Conservation (phyloP, 768 basidiomycete genomes). For the Mycena galopus region DNA sequence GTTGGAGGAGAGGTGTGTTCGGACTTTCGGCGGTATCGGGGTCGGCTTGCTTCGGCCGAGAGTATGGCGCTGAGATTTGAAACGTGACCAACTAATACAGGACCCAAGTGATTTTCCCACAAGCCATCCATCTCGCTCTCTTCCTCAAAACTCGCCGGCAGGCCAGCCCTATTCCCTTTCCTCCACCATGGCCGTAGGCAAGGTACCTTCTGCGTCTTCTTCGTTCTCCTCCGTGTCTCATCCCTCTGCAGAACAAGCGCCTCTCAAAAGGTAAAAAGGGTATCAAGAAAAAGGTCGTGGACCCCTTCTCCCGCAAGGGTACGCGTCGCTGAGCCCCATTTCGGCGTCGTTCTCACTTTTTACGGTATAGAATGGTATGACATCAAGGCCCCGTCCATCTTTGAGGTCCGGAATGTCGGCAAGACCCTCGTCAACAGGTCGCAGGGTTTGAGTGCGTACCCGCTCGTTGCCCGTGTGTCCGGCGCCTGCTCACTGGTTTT, state of each 20-base stretch:
- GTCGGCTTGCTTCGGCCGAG: no score
- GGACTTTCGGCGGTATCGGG: no score
- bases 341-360: slow-evolving; percentile 10
- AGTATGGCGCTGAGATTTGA: no score
- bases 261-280: slow-evolving; percentile 98
- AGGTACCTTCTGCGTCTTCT: slow-evolving; percentile 2
- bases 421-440: slow-evolving; percentile 99
- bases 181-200: slow-evolving; percentile 78
- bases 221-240: slow-evolving; percentile 3
- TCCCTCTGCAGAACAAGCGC: slow-evolving; percentile 86
- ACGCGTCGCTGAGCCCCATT: slow-evolving; percentile 32
- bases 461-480: background rate
- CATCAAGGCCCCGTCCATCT: slow-evolving; percentile 97
- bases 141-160: slow-evolving; percentile 60
- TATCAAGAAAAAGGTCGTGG: slow-evolving; percentile 99
- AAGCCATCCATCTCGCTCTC: slow-evolving; percentile 26
- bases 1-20: no score
- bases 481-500: background rate
- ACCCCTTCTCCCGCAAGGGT: slow-evolving; percentile 99
- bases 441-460: slow-evolving; percentile 92
- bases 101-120: background rate
- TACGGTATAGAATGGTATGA: slow-evolving; percentile 93
- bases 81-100: no score
- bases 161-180: slow-evolving; percentile 46
- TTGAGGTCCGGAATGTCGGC: slow-evolving; percentile 96